Evolutionary conservation across 108 stramenopile genomes (phyloP).

Genomic region (Cylindrotheca closterium): DNA sequence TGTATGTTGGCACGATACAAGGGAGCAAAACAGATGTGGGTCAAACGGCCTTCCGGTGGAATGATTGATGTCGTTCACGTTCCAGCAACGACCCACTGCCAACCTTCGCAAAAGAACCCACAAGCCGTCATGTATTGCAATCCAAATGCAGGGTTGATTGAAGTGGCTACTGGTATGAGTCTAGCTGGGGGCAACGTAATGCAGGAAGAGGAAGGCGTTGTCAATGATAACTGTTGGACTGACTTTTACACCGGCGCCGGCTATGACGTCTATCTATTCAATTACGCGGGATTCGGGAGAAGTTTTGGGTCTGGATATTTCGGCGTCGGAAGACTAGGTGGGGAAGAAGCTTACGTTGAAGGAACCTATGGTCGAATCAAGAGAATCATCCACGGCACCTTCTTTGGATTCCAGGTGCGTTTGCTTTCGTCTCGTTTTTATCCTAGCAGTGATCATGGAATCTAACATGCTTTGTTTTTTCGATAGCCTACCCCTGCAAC

Average conservation of each 20-base stretch:
- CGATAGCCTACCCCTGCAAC: slow-evolving; percentile 63
- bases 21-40: slow-evolving; percentile 84
- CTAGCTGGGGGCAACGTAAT: slow-evolving; percentile 73
- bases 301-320: slow-evolving; percentile 50
- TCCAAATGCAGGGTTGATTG: slow-evolving; percentile 85
- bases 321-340: slow-evolving; percentile 11
- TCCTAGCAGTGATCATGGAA: background rate
- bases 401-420: slow-evolving; percentile 44
- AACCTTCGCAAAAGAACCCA: slow-evolving; percentile 18
- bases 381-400: slow-evolving; percentile 44
- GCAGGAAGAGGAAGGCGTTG: slow-evolving; percentile 21
- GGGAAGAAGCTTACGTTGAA: slow-evolving; percentile 26
- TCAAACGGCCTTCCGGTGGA: slow-evolving; percentile 48
- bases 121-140: slow-evolving; percentile 88
- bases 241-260: slow-evolving; percentile 76
- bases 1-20: slow-evolving; percentile 68
- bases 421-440: background rate
- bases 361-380: slow-evolving; percentile 49
- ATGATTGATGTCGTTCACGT: slow-evolving; percentile 75
- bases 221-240: slow-evolving; percentile 62
- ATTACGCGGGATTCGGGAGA: slow-evolving; percentile 87
- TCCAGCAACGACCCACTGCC: slow-evolving; percentile 39
- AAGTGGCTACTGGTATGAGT: slow-evolving; percentile 84
- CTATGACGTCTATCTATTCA: slow-evolving; percentile 83
- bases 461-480: background rate